phyloP scores from a whole-genome alignment of 2,329 filamentous ascomycete genomes.

The Monosporascus ibericus region DNA sequence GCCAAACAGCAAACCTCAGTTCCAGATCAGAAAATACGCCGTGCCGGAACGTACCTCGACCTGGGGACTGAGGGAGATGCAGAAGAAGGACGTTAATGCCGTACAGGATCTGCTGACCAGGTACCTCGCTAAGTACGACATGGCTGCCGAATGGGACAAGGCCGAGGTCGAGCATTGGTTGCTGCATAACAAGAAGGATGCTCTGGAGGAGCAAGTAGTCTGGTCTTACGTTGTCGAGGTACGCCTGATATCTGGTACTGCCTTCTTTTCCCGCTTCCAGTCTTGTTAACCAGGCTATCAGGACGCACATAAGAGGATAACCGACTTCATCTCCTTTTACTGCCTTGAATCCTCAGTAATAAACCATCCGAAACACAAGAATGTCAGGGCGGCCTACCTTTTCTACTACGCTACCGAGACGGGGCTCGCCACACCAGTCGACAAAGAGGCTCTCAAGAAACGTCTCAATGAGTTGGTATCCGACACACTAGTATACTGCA shows the following conservation, averaged over 20 bases:
- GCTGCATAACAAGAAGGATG: constrained; percentile 58
- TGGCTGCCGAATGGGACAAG: constrained; percentile 73
- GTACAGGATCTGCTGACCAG: constrained; percentile 69
- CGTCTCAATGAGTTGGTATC: constrained; percentile 75
- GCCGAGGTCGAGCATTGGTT: constrained; percentile 89
- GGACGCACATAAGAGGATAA: constrained; percentile 69
- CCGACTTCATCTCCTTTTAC: constrained; percentile 97
- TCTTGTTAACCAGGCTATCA: constrained; percentile 19
- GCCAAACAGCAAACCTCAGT: constrained; percentile 71
- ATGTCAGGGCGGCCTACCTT: constrained; percentile 85
- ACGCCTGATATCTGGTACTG: constrained; percentile 13
- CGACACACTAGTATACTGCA: constrained; percentile 83
- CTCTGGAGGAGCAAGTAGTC: constrained; percentile 69
- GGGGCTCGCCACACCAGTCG: constrained; percentile 55
- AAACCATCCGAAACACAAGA: constrained; percentile 67
- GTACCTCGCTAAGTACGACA: constrained; percentile 74
- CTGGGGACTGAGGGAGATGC: constrained; percentile 73
- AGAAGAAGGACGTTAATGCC: constrained; percentile 67
- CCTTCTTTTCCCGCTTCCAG: constrained; percentile 3
- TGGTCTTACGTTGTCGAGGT: constrained; percentile 91
- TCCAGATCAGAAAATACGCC: constrained; percentile 81
- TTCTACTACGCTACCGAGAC: constrained; percentile 93
- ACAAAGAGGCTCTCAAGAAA: constrained; percentile 60
- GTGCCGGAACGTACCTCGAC: constrained; percentile 69
- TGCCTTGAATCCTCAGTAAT: constrained; percentile 90